A percentile compares a stretch with the other conserved stretches of the same genome.
Conservation (phyloP, 192 early-diverging fungal species). For the Gaertneriomyces sp. region DNA sequence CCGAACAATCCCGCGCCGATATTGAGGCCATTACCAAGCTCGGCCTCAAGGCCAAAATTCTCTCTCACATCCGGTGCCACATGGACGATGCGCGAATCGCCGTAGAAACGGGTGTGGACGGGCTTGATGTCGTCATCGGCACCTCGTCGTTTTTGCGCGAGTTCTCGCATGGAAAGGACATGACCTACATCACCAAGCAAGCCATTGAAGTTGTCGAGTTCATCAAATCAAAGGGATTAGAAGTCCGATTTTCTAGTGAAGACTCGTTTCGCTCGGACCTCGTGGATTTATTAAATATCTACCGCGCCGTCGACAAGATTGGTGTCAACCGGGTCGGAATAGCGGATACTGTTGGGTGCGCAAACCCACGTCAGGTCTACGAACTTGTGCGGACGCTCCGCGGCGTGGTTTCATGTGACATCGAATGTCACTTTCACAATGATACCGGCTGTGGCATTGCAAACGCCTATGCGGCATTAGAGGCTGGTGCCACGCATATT, state of each 20-base stretch:
- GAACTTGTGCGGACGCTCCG: slow-evolving; percentile 95
- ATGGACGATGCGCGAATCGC: slow-evolving; percentile 98
- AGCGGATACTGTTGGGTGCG: slow-evolving; percentile 98
- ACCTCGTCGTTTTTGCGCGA: slow-evolving; percentile 93
- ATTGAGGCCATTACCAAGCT: slow-evolving; percentile 86
- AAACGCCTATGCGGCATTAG: slow-evolving; percentile 94
- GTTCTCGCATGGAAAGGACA: slow-evolving; percentile 99
- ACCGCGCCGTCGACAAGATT: slow-evolving; percentile 95
- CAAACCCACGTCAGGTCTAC: slow-evolving; percentile 96
- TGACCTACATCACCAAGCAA: slow-evolving; percentile 93
- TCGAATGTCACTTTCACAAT: slow-evolving; percentile 99
- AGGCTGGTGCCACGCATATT: slow-evolving; percentile 97
- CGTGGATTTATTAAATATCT: slow-evolving; percentile 93
- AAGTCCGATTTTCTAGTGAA: slow-evolving; percentile 97
- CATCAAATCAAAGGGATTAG: slow-evolving; percentile 92
- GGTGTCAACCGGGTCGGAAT: slow-evolving; percentile 98
- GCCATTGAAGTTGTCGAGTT: slow-evolving; percentile 95
- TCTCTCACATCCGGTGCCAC: slow-evolving; percentile 95
- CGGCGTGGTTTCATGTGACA: slow-evolving; percentile 93
- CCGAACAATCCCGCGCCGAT: slow-evolving; percentile 91
- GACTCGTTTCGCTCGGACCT: slow-evolving; percentile 97
- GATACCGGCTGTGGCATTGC: slow-evolving; percentile 99
- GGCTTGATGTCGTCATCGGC: slow-evolving; percentile 96
- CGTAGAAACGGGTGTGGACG: slow-evolving; percentile 95
- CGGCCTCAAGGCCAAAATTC: slow-evolving; percentile 94